Evolutionary conservation across 2,329 filamentous ascomycete genomes (phyloP), one percentile per base, ranked within the genome.

Genomic region (Colletotrichum costaricense): DNA sequence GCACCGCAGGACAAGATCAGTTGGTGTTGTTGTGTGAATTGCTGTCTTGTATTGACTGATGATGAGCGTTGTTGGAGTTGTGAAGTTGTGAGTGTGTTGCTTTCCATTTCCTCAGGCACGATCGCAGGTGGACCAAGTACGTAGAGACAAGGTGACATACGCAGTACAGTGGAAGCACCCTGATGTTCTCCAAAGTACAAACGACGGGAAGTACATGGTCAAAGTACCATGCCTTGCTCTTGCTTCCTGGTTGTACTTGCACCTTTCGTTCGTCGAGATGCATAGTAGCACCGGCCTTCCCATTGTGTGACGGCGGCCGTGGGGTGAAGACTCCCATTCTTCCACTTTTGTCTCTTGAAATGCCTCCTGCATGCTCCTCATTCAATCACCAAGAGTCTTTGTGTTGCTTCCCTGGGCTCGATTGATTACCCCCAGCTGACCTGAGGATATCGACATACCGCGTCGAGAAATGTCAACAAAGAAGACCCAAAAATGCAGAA

Each of bases 251-350:
- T 42, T 42, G 16, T 7, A 42, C 38, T 19, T 42, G 52, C 30
- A 24, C 46, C 49, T 30, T 56, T 56, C 63, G 28, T 65, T 56
- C 63, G 28, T 65, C 49, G 42, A 26, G 42, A 54, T 54, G 60
- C 60, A 33, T 30, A 33, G 30, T 33, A 6, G 38, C 16, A 42
- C 38, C 38, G 38, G 14, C 38, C 38, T 42, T 42, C 19, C 38
- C 16, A 42, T 42, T 19, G 38, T 42, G 38, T 42, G 14, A 63
- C 30, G 11, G 14, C 42, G 42, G 24, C 24, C 28, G 28, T 55
- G 38, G 16, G 33, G 56, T 22, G 30, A 24, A 38, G 4, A 60
- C 35, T 33, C 42, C 24, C 57, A 24, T 42, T 60, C 33, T 42
- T 59, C 33, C 33, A 59, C 56, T 35, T 58, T 58, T 38, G 22